Evolutionary conservation across 768 basidiomycete species (phyloP), one percentile per base, ranked within the genome.

Genomic region (Trametes meyenii): DNA sequence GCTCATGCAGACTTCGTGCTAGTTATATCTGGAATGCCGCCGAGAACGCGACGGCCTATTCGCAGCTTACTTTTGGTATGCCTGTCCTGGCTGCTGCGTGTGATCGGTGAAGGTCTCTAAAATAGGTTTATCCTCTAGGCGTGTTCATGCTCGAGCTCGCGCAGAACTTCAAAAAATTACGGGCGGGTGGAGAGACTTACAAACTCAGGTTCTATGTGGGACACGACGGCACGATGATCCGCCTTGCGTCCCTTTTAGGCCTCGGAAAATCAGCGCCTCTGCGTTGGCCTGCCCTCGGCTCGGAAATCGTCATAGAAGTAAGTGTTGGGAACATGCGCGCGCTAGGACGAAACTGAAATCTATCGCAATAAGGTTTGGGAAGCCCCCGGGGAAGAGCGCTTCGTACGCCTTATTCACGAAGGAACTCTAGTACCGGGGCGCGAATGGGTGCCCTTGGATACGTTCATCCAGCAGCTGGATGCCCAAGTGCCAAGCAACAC

Each of bases 21-120:
- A 82, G 81, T 50, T 83, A 83, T 64, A 80, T 83, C 66, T 83
- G 79, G 78, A 81, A 79, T 60, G 64, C 75, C 0, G 82, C 81
- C 4, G 71, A 76, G 58, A 79, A 79, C 52, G 72, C 82, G 4
- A 73, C 77, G 0, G 67, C 59, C 0, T 83, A 83, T 56, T 79
- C 72, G 23, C 74, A 77, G 4, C 76, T 83, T 2, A 78, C 78
- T 0, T 81, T 80, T 49, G 81, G 80, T 78, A 58, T 14, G 51
- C 11, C 38, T 23, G 24, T 38, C 51, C 11, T 16, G 19, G 19
- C 26, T 35, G 19, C 12, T n/a, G 36, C 35, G 14, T 45, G 13
- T 35, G 4, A 23, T n/a, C 1, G 48, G 16, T 49, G 5, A 57
- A 16, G 13, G 19, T 0, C 17, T 19, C n/a, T 55, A n/a, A 50